Evolutionary conservation across 805 yeast genomes (phyloP).

Genomic region (Yamadazyma ubonensis): DNA sequence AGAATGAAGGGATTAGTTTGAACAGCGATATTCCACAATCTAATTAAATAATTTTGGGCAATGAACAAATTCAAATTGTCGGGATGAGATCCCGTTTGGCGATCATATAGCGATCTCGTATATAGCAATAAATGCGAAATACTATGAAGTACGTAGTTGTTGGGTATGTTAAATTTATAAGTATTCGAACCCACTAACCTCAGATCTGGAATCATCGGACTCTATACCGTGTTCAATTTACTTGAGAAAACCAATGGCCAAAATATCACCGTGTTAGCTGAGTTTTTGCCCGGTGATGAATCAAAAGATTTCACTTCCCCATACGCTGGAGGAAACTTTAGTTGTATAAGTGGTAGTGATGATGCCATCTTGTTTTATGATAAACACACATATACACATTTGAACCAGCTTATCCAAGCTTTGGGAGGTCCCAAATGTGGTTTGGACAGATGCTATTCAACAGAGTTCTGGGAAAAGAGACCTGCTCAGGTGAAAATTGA

Average conservation of each 20-base stretch:
- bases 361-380: slow-evolving; percentile 46
- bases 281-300: slow-evolving; percentile 75
- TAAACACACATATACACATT: slow-evolving; percentile 52
- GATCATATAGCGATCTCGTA: too few relatives aligned
- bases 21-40: slow-evolving; percentile 7
- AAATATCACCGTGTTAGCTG: slow-evolving; percentile 58
- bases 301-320: slow-evolving; percentile 76
- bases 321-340: slow-evolving; percentile 56
- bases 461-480: slow-evolving; percentile 55
- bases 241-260: slow-evolving; percentile 34
- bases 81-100: background rate
- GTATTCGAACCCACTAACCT: background rate
- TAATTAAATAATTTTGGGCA: too few relatives aligned
- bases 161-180: slow-evolving; percentile 32
- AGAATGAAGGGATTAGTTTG: slow-evolving; percentile 15
- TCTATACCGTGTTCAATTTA: slow-evolving; percentile 57
- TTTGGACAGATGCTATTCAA: slow-evolving; percentile 51
- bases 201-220: slow-evolving; percentile 64
- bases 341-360: slow-evolving; percentile 57
- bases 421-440: slow-evolving; percentile 58
- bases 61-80: too few relatives aligned
- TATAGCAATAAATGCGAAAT: too few relatives aligned
- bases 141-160: slow-evolving; percentile 24
- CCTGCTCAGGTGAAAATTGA: slow-evolving; percentile 49
- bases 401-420: slow-evolving; percentile 39